Evolutionary conservation across 2,329 filamentous ascomycete genomes (phyloP), one percentile per base, ranked within the genome.

Genomic region (Aspergillus pseudoviridinutans): DNA sequence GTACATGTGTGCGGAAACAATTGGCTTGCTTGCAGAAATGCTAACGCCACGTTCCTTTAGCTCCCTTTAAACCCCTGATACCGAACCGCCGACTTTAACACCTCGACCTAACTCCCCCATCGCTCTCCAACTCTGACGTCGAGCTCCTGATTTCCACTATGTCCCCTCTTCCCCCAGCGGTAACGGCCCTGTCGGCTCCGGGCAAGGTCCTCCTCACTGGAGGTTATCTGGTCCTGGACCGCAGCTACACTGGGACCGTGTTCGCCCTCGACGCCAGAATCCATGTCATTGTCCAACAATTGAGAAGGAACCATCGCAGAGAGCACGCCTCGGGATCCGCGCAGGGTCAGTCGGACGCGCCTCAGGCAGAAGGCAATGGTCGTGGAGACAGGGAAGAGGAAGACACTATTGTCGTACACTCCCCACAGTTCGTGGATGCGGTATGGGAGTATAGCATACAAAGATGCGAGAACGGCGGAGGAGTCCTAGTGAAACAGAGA

Each of bases 171-270:
- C 62, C 68, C 42, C 62, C 65, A 35, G 62, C 66, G 4, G 62
- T 68, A 55, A 75, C 78, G 51, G 88, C 87, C 69, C 85, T 96
- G 64, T 97, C 94, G 61, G 93, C 94, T 24, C 94, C 94, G 20
- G 94, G 94, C 66, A 99, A 99, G 80, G 94, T 99, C 59, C 84
- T 99, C 63, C 84, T 97, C 54, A 91, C 93, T 3, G 94, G 94
- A 62, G 94, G 94, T 60, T 99, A 97, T 76, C 86, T 97, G 49
- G 93, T 97, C 24, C 87, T 99, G 49, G 93, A 97, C 78, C 86
- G 90, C 60, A 80, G 84, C 60, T 92, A 97, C 76, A 94, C 89
- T 3, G 93, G 88, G 38, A 79, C 86, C 20, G 85, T 87, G 3
- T 86, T 87, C 66, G 85, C 84, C 32, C 80, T 88, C 52, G 80